Conservation (phyloP, 1,284 basidiomycete species). For the Rhodofomes roseus region DNA sequence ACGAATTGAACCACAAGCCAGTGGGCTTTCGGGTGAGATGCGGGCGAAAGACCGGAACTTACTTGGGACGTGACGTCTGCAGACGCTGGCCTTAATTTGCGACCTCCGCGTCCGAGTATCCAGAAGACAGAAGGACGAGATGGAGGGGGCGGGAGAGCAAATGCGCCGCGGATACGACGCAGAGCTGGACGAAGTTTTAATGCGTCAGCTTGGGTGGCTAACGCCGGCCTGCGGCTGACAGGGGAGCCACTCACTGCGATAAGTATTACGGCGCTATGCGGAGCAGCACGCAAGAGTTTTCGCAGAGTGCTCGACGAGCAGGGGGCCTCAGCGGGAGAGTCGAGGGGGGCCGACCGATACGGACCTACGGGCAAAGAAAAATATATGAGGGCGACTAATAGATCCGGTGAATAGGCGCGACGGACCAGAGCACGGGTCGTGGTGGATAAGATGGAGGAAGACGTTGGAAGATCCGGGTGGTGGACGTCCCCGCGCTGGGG, state of each 20-base stretch:
- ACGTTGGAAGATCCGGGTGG: not conserved
- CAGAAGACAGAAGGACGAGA: not conserved
- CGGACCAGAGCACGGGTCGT: not conserved
- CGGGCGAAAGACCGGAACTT: not conserved
- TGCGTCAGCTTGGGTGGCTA: not conserved
- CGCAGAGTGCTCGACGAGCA: not conserved
- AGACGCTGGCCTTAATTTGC: not conserved
- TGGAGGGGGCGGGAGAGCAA: not conserved
- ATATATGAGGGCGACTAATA: not conserved
- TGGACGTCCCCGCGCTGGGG: not conserved
- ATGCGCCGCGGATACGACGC: not conserved
- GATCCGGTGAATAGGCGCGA: constrained; percentile 1
- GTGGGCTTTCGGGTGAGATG: not conserved
- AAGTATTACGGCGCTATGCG: not conserved
- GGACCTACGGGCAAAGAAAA: not conserved
- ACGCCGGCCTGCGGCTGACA: not conserved
- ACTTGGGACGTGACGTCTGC: not conserved
- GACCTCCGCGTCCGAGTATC: not conserved
- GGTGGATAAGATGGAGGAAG: not conserved
- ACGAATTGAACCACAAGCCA: not conserved
- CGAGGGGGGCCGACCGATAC: not conserved
- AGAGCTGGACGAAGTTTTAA: not conserved
- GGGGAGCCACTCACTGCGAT: not conserved
- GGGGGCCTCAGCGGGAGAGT: not conserved
- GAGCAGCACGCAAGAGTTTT: not conserved